Evolutionary conservation across 2,329 filamentous ascomycete species (phyloP), one percentile per base, ranked within the genome.

Genomic region (Diaporthe sp.): DNA sequence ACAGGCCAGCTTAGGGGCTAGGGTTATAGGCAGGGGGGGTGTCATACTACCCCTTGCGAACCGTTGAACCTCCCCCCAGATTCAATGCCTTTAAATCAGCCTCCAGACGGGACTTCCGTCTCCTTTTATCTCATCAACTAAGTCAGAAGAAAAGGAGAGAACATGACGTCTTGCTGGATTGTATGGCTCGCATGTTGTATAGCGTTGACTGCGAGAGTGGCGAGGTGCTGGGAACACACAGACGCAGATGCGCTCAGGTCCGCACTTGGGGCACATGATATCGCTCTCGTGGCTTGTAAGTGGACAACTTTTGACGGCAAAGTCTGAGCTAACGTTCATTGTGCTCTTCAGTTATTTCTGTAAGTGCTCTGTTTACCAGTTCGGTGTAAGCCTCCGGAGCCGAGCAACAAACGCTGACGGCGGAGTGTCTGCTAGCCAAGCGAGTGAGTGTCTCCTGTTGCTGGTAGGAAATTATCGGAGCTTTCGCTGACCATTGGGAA

Each of bases 271-370:
- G 49, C 67, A 17, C 51, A 75, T 31, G 76, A 75, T 37, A 28
- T 15, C 10, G 70, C 39, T 13, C 61, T 78, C 44, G 77, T 78
- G 72, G 77, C 77, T 25, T 77, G 77, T 78, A 51, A 75, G 76
- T 77, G 8, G 22, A 31, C 37, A 31, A 28, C 25, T 22, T 39
- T 19, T 7, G 5, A 44, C 19, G 15, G 22, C 37, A 15, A 28
- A 22, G 13, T 10, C 12, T 37, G 3, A 61, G 44, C 42, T 77
- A 17, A 53, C 57, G 12, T 28, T n/a, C 25, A 0, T 7, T 51
- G 25, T 34, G 19, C 25, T 49, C 17, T 42, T 2, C 53, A 79
- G 78, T 77, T 62, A 22, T 77, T 76, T 22, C 71, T 76, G 79
- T 80, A 70, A 49, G 78, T 62, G 34, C 17, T 49, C 13, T 39